These are phyloP conservation scores for Kodamaea jinghongensis DNA, from an alignment of 805 yeast genomes.

Conservation along the genomic window DNA sequence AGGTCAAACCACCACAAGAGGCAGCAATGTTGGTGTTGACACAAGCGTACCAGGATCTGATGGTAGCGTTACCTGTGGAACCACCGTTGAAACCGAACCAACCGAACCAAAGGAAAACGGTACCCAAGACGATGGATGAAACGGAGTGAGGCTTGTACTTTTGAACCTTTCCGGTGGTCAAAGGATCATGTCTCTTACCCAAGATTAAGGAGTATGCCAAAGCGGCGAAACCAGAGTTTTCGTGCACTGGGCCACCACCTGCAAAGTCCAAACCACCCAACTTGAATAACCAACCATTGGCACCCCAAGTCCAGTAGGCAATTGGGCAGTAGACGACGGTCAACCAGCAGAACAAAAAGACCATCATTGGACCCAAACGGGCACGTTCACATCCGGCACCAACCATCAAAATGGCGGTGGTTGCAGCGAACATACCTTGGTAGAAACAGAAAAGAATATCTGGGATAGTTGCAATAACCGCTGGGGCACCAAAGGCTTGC, in stretches of 20 bases:
- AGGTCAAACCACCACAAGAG: slow-evolving; percentile 85
- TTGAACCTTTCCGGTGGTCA: slow-evolving; percentile 67
- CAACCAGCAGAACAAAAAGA: slow-evolving; percentile 89
- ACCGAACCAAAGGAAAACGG: slow-evolving; percentile 95
- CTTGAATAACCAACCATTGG: slow-evolving; percentile 80
- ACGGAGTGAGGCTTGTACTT: slow-evolving; percentile 94
- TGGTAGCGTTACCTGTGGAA: slow-evolving; percentile 88
- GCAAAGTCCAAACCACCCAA: slow-evolving; percentile 94
- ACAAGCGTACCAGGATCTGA: slow-evolving; percentile 93
- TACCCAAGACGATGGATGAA: slow-evolving; percentile 85
- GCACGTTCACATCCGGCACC: slow-evolving; percentile 99
- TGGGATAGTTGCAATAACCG: slow-evolving; percentile 69
- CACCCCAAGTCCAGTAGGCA: slow-evolving; percentile 98
- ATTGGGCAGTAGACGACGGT: slow-evolving; percentile 94
- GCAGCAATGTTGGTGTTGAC: slow-evolving; percentile 95
- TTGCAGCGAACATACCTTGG: slow-evolving; percentile 96
- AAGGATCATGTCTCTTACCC: slow-evolving; percentile 89
- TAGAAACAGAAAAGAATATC: slow-evolving; percentile 85
- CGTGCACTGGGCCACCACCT: slow-evolving; percentile 98
- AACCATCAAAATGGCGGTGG: slow-evolving; percentile 88
- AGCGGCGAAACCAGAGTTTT: slow-evolving; percentile 92
- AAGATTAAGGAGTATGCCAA: slow-evolving; percentile 86
- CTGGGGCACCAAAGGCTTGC: slow-evolving; percentile 79
- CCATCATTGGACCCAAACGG: slow-evolving; percentile 93
- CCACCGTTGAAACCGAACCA: slow-evolving; percentile 99